Evolutionary conservation across 2,329 filamentous ascomycete species (phyloP), one percentile per base, ranked within the genome.

Genomic region (Rhynchosporium agropyri): DNA sequence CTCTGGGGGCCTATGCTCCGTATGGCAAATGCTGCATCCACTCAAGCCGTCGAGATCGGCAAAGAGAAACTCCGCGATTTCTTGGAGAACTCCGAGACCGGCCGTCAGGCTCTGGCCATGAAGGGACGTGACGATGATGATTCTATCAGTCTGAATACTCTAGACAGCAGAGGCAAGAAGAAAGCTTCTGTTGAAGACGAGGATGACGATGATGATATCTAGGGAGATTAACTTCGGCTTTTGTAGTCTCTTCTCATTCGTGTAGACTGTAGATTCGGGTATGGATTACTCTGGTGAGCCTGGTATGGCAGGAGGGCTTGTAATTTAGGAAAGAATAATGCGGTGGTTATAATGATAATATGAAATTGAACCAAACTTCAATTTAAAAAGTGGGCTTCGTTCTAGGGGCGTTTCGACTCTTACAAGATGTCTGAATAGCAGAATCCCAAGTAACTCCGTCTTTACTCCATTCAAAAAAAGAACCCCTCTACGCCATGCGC

Each of bases 1-100:
- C 86, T 99, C 15, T 93, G 96, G 79, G 95, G 95, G 0, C 95
- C 95, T 0, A 98, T 99, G 82, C 81, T 96, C 70, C 92, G 96
- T 74, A 97, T 99, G 91, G 85, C 87, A 68, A 95, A 95, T 70
- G 95, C 95, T 13, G 95, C 95, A 3, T 89, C 87, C 54, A 83
- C 84, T 66, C 95, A 99, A 78, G 95, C 91, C 7, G 73, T 97
- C 36, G 92, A 96, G 70, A 92, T 99, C 69, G 91, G 91, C 74
- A 97, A 97, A 80, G 89, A 95, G 79, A 89, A 90, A 71, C 84
- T 98, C 53, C 86, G 94, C 29, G 92, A 97, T 38, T 97, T 97
- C 73, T 82, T 98, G 63, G 91, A 93, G 78, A 89, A 85, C 71
- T 91, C 88, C n/a, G 92, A 97, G 70, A 89, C 89, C 10, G 92